Conservation (phyloP, 306 rosid species). For the Prunus fruticosa region DNA sequence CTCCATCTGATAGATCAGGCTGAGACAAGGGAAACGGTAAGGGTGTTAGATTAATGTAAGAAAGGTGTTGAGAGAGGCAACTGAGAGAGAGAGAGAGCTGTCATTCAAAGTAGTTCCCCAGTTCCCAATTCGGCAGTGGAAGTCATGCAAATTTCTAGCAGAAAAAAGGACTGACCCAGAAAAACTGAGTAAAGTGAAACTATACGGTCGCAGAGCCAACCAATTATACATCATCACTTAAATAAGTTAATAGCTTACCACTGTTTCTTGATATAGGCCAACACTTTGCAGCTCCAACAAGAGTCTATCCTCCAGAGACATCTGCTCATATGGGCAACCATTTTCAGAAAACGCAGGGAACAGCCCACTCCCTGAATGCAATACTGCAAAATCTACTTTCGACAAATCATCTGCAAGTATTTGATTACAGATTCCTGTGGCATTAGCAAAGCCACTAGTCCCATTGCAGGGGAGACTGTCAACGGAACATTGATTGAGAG, state of each 20-base stretch:
- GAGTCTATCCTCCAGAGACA: constrained; percentile 63
- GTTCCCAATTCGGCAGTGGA: not conserved
- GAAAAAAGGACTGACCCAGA: not conserved
- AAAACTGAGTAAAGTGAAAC: not conserved
- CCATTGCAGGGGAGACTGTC: constrained; percentile 52
- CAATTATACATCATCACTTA: not conserved
- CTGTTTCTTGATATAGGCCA: constrained; percentile 69
- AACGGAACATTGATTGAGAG: constrained; percentile 27
- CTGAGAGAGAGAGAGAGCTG: not conserved
- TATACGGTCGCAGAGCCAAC: not conserved
- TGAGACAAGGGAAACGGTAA: constrained; percentile 38
- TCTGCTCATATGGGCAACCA: constrained; percentile 44
- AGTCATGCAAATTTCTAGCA: not conserved
- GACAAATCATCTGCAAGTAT: constrained; percentile 24
- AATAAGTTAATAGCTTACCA: constrained; percentile 49
- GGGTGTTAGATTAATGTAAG: not conserved
- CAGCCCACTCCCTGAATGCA: constrained; percentile 32
- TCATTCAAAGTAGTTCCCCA: not conserved
- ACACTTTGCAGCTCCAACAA: constrained; percentile 72
- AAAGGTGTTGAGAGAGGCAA: constrained; percentile 13
- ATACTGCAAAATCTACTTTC: constrained; percentile 30
- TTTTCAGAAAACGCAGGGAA: constrained; percentile 39
- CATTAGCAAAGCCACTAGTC: constrained; percentile 29
- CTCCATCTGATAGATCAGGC: constrained; percentile 88
- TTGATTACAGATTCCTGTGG: constrained; percentile 32